These are phyloP conservation scores for Pyricularia grisea DNA, from an alignment of 2,329 filamentous ascomycete species.

Conservation along the genomic window DNA sequence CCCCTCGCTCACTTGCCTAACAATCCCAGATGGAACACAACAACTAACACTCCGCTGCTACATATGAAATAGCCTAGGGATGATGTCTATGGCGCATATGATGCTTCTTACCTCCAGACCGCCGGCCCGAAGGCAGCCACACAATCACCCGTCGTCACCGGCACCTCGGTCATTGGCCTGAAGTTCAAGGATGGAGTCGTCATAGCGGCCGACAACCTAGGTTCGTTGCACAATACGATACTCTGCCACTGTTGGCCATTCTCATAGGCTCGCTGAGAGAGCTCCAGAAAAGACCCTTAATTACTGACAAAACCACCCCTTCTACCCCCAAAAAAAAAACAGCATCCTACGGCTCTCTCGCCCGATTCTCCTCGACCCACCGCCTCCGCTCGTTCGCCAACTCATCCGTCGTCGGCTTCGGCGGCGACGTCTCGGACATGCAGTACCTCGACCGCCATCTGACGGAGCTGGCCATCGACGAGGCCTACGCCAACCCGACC, in stretches of 20 bases:
- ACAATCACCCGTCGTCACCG: slow-evolving; percentile 87
- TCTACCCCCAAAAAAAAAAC: slow-evolving; percentile 29
- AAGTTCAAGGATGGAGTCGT: slow-evolving; percentile 97
- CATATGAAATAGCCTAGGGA: slow-evolving; percentile 66
- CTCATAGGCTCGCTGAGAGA: not conserved
- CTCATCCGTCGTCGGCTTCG: slow-evolving; percentile 80
- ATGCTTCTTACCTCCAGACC: slow-evolving; percentile 71
- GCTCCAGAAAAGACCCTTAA: too few relatives aligned
- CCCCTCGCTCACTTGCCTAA: not conserved
- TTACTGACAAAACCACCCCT: not conserved
- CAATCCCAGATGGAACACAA: not conserved
- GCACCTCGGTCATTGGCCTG: slow-evolving; percentile 87
- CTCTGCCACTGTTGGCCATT: not conserved
- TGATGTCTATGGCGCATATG: slow-evolving; percentile 92
- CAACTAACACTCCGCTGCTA: slow-evolving; percentile 19
- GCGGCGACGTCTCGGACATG: slow-evolving; percentile 98
- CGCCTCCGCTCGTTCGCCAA: slow-evolving; percentile 84
- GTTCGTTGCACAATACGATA: slow-evolving; percentile 40
- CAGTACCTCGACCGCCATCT: slow-evolving; percentile 94
- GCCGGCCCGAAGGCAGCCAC: slow-evolving; percentile 73
- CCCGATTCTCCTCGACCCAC: slow-evolving; percentile 94
- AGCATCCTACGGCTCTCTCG: slow-evolving; percentile 96
- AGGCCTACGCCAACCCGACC: slow-evolving; percentile 60
- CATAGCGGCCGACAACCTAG: slow-evolving; percentile 93
- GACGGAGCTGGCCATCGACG: slow-evolving; percentile 73